These are phyloP conservation scores for Physocladia obscura DNA, from an alignment of 192 early-diverging fungal species.

Conservation along the genomic window DNA sequence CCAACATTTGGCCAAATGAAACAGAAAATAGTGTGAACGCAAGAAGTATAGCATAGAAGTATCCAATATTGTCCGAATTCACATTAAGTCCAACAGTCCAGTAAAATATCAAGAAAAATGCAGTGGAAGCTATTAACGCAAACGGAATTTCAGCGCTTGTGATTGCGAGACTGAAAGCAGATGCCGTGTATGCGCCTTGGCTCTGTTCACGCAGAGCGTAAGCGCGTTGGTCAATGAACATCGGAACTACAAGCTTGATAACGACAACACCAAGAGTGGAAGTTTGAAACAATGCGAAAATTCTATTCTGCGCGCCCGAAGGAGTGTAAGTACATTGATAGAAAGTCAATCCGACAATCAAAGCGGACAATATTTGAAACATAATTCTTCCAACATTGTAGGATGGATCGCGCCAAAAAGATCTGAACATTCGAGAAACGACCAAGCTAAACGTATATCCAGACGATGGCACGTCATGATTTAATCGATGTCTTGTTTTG, in stretches of 20 bases:
- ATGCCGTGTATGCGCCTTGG: conserved; percentile 67
- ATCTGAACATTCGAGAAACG: conserved; percentile 58
- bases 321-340: conserved; percentile 58
- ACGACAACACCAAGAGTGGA: conserved; percentile 63
- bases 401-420: conserved; percentile 71
- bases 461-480: conserved; percentile 43
- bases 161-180: conserved; percentile 63
- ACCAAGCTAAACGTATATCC: conserved; percentile 61
- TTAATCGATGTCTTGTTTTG: conserved; percentile 32
- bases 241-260: conserved; percentile 68
- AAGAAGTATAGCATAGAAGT: conserved; percentile 54
- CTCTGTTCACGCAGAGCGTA: conserved; percentile 69
- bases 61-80: conserved; percentile 50
- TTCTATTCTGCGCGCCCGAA: conserved; percentile 62
- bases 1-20: conserved; percentile 70
- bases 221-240: conserved; percentile 65
- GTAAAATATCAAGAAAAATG: conserved; percentile 72
- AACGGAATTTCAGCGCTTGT: conserved; percentile 72
- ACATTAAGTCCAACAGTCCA: conserved; percentile 67
- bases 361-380: conserved; percentile 53
- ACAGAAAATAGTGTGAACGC: conserved; percentile 67
- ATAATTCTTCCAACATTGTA: conserved; percentile 74
- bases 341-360: conserved; percentile 74
- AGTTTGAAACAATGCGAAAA: conserved; percentile 73
- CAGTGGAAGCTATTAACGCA: conserved; percentile 56